Base-by-base conservation (phyloP, 106 monocot genomes). In the Vanilla planifolia region DNA sequence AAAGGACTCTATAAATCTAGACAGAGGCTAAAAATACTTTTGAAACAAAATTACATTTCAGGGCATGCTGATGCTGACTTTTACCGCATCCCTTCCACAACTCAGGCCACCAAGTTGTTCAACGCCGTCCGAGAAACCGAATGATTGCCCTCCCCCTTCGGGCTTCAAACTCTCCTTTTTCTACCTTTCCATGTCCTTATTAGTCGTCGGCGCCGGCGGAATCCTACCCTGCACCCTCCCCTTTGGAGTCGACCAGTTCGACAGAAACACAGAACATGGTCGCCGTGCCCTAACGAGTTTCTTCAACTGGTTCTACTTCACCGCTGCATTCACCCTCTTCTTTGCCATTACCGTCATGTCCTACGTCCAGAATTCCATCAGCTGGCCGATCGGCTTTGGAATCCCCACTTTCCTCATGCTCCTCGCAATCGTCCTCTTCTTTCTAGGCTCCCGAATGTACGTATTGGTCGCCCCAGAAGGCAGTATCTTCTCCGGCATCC, bases 251-350 rank as follows among this genome's bases (percentile, higher is more conserved):
- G 77, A 77, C 62, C 77, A 77, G 55, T 77, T 77, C 62, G 62
- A 77, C 23, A 17, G 57, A 0, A 21, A 24, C n/a, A 67, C 71
- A 1, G 67, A 67, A 11, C 15, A 22, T 1, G 59, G 24, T 15
- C 27, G 66, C 2, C 16, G 46, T 5, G 72, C 64, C 44, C 68
- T 77, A 0, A 59, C 55, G 64, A 80, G 77, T 44, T 89, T 75
- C 68, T 89, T 80, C 84, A 89, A 84, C 64, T 84, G 89, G 89
- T 86, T 82, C 69, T 86, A 82, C 46, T 45, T 34, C 48, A 75
- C 78, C 51, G 42, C 59, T 17, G 65, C 71, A 4, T 67, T 68
- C 1, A 75, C 74, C 1, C 9, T 71, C 22, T 60, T 83, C 64
- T 45, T 86, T 5, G 45, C 72, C 0, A 7, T 66, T 7, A 86